Evolutionary conservation across 805 yeast genomes (phyloP).

Genomic region (Dipodascus albidus): DNA sequence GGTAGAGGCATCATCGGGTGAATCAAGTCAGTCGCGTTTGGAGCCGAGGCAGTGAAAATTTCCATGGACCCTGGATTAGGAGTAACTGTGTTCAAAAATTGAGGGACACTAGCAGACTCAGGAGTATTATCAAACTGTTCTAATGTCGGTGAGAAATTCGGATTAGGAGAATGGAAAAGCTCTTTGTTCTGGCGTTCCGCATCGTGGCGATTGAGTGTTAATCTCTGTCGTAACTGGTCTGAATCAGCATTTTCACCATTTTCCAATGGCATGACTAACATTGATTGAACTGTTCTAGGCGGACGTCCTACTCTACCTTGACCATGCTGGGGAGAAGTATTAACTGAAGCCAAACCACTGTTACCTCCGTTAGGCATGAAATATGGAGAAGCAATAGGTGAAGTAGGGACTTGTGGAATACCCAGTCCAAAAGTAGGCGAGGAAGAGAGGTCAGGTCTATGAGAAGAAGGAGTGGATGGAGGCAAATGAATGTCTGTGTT

Average conservation of each 20-base stretch:
- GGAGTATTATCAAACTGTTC: slow-evolving; percentile 12
- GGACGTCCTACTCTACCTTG: not conserved
- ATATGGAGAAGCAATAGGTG: slow-evolving; percentile 6
- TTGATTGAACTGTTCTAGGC: not conserved
- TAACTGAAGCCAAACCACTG: not conserved
- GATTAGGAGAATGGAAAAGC: slow-evolving; percentile 12
- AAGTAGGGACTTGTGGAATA: slow-evolving; percentile 4
- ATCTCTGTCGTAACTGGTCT: not conserved
- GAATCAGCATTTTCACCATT: not conserved
- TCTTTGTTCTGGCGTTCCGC: not conserved
- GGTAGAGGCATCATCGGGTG: slow-evolving; percentile 1
- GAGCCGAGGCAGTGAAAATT: slow-evolving; percentile 11
- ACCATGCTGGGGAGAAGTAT: not conserved
- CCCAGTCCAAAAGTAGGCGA: slow-evolving; percentile 6
- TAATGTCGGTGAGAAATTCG: slow-evolving; percentile 12
- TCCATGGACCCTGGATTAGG: slow-evolving; percentile 12
- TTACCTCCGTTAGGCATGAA: not conserved
- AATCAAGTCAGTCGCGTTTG: not conserved
- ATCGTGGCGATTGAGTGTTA: not conserved
- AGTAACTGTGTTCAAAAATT: slow-evolving; percentile 10
- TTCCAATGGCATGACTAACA: not conserved
- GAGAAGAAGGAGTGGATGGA: slow-evolving; percentile 6
- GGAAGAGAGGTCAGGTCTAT: slow-evolving; percentile 3
- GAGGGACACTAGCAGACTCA: slow-evolving; percentile 10
- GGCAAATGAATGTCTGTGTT: slow-evolving; percentile 1